These are phyloP conservation scores for Plantago major DNA, from an alignment of 257 asterid species.

Conservation along the genomic window DNA sequence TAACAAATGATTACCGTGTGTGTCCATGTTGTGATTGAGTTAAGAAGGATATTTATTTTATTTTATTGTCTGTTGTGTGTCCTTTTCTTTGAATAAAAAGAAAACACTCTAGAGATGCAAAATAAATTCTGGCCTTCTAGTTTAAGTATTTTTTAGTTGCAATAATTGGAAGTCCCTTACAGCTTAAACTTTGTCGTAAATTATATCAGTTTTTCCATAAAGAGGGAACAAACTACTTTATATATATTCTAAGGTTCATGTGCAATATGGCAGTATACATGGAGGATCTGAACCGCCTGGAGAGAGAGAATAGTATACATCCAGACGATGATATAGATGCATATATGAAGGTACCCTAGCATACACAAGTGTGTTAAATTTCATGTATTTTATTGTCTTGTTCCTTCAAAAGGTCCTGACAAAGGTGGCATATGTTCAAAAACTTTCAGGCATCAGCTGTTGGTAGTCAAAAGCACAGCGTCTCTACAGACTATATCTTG, in stretches of 20 bases:
- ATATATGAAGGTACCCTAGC: conserved; percentile 64
- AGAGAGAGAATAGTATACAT: conserved; percentile 59
- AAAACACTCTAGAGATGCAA: too few relatives aligned
- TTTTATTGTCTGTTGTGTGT: too few relatives aligned
- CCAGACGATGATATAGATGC: conserved; percentile 84
- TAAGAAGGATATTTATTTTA: too few relatives aligned
- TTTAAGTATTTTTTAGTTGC: too few relatives aligned
- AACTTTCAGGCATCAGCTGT: conserved; percentile 63
- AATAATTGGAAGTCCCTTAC: too few relatives aligned
- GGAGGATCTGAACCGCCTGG: conserved; percentile 62
- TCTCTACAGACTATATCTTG: conserved; percentile 73
- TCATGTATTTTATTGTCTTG: background rate
- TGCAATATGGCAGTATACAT: conserved; percentile 43
- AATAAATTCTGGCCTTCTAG: too few relatives aligned
- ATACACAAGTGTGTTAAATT: background rate
- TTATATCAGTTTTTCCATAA: too few relatives aligned
- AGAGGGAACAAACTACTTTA: background rate
- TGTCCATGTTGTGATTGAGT: too few relatives aligned
- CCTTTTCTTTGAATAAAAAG: too few relatives aligned
- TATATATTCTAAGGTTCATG: background rate
- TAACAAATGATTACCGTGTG: too few relatives aligned
- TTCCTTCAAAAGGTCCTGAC: background rate
- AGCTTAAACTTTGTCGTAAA: too few relatives aligned
- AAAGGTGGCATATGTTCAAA: background rate
- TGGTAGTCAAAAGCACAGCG: conserved; percentile 68